Evolutionary conservation across 2,329 filamentous ascomycete genomes (phyloP), one percentile per base, ranked within the genome.

Genomic region (Cordyceps cateniannulata): DNA sequence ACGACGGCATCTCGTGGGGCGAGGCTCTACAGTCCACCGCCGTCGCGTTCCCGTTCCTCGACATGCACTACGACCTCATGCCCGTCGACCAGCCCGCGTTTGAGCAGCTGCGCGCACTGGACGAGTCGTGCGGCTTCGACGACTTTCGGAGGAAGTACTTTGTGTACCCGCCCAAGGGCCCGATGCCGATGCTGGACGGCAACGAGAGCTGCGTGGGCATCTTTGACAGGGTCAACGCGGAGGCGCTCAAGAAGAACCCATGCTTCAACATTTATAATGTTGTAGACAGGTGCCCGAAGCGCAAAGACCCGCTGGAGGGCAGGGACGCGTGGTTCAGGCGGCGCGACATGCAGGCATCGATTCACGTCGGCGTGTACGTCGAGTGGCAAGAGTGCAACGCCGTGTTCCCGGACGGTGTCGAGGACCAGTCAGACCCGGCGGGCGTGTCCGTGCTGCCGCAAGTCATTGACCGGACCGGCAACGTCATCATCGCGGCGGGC

Each of bases 241-340:
- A 84, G 32, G 80, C 81, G 8, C 63, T 77, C 5, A 68, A 76
- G 1, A 72, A 84, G 38, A 95, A 95, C 74, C 90, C 90, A 0
- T 95, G 91, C 76, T 96, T 89, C 74, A 85, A 91, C 70, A 76
- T 90, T 12, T 95, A 93, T 73, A 83, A 89, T 55, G 82, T 93
- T 16, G 83, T 83, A 2, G 85, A 84, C 4, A 88, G 85, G 14
- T 95, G 90, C 69, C 90, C 90, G 0, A 65, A 86, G 3, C 76
- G 83, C 2, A 90, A 84, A 80, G 86, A 91, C 62, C 83, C 88
- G 0, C 77, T 93, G 3, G 85, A 85, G 18, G 87, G 88, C 72
- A 86, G 88, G 0, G 85, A 86, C n/a, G 79, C 91, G 57, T 89
- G 91, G 77, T 90, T 91, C 73, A 84, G 90, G 74, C 83, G 87